phyloP scores from a whole-genome alignment of 352 stramenopile species.

The Poterioochromonas sp. region DNA sequence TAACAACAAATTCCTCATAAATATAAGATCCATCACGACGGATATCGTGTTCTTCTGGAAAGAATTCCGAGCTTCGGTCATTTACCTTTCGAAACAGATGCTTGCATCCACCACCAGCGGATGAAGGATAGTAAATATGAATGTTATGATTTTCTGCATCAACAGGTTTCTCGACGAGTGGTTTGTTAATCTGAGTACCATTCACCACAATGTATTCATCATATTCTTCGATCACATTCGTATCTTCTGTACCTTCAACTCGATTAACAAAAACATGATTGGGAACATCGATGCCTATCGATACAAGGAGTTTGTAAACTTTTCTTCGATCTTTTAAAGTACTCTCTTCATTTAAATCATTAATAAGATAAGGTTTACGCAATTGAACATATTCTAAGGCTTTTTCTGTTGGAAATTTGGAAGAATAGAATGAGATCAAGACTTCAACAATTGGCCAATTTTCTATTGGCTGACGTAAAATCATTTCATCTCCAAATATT shows the following conservation, averaged over 20 bases:
- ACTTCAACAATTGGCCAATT: conserved; percentile 79
- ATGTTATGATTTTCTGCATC: conserved; percentile 99
- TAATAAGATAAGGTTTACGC: conserved; percentile 87
- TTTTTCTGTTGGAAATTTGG: conserved; percentile 93
- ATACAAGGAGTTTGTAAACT: conserved; percentile 89
- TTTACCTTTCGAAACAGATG: conserved; percentile 95
- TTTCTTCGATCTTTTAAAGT: conserved; percentile 85
- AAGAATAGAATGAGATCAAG: conserved; percentile 97
- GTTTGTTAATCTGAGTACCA: conserved; percentile 92
- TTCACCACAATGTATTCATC: conserved; percentile 80
- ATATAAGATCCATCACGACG: conserved; percentile 87
- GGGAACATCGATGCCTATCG: conserved; percentile 88
- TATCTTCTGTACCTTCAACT: conserved; percentile 29
- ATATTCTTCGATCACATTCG: conserved; percentile 56
- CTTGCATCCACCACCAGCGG: conserved; percentile 92
- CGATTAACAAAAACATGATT: conserved; percentile 84
- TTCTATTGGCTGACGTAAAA: conserved; percentile 85
- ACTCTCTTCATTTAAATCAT: conserved; percentile 93
- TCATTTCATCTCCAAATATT: conserved; percentile 93
- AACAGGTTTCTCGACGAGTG: conserved; percentile 98
- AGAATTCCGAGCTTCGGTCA: conserved; percentile 83
- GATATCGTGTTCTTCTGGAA: conserved; percentile 89
- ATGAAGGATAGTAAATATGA: conserved; percentile 98
- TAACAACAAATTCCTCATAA: conserved; percentile 97
- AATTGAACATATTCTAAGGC: conserved; percentile 89